Base-by-base conservation (phyloP, 179 eudicot genomes). In the Beta corolliflora region DNA sequence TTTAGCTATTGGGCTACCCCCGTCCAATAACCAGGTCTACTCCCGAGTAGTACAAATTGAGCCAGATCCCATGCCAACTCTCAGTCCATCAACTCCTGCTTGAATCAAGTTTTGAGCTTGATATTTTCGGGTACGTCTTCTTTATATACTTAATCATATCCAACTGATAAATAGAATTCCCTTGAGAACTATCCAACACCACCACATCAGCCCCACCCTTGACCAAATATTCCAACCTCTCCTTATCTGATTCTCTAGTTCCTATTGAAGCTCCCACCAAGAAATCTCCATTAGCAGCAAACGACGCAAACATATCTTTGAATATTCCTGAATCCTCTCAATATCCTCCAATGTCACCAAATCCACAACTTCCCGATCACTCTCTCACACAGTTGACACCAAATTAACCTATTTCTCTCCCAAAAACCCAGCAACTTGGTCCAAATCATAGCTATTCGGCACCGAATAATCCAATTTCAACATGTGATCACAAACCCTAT, bases 11-110 rank as follows among this genome's bases (percentile, higher is more conserved):
- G 2, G 36, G 36, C 36, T 31, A 31, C n/a, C 36, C 36, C 36
- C 2, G 36, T 31, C 36, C 36, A 31, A 31, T 31, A 31, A 31
- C 36, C 36, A 31, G 36, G 1, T 31, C 36, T 31, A 2, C 80
- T 94, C 98, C 80, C 93, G 98, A 0, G 98, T 94, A 53, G 98
- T 93, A 85, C 98, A 94, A 84, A 94, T 94, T 52, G 98, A 93
- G 16, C 98, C 98, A 15, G 98, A 94, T n/a, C 98, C 98, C 98
- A 94, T 93, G 56, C 98, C 98, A 77, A 93, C 98, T 81, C 98
- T 87, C 82, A 94, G 74, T 19, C 93, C 98, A 85, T 94, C 97
- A 78, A 87, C 97, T 18, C 97, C 98, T 21, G 97, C 92, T 67
- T 91, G 89, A 81, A 94, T 92, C 89, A 94, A 90, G 82, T 93